A percentile compares a stretch with the other conserved stretches of the same genome.
phyloP scores from a whole-genome alignment of 345 rosid species.

The Stellera chamaejasme region DNA sequence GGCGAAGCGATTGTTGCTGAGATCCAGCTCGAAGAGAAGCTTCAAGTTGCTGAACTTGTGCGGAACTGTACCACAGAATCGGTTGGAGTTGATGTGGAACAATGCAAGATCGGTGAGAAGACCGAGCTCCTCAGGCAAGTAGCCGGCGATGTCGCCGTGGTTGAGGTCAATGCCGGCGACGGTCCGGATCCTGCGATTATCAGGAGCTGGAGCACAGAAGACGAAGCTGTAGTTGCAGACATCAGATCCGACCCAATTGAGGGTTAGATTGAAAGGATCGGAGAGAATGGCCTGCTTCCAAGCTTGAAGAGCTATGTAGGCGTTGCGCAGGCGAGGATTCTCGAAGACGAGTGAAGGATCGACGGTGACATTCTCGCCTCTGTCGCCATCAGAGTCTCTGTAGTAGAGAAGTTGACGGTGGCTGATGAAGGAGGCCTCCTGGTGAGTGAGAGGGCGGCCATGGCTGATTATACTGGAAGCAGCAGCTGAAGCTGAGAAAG shows the following conservation, averaged over 20 bases:
- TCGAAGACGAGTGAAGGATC: slow-evolving; percentile 63
- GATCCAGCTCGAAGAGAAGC: slow-evolving; percentile 72
- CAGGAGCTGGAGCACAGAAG: slow-evolving; percentile 57
- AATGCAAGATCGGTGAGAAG: slow-evolving; percentile 70
- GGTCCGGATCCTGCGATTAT: slow-evolving; percentile 43
- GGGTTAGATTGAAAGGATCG: slow-evolving; percentile 61
- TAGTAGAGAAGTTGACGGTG: slow-evolving; percentile 89
- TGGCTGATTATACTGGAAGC: slow-evolving; percentile 11
- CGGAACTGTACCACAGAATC: slow-evolving; percentile 74
- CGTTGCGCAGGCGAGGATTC: slow-evolving; percentile 45
- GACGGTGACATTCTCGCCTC: slow-evolving; percentile 70
- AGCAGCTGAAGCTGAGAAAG: slow-evolving; percentile 20
- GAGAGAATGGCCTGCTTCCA: slow-evolving; percentile 84
- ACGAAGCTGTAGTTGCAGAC: slow-evolving; percentile 59
- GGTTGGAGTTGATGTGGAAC: slow-evolving; percentile 76
- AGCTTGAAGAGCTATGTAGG: slow-evolving; percentile 82
- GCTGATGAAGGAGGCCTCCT: slow-evolving; percentile 51
- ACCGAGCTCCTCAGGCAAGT: slow-evolving; percentile 76
- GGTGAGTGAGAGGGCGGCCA: slow-evolving; percentile 42
- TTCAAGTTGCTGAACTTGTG: slow-evolving; percentile 41
- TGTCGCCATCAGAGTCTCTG: slow-evolving; percentile 78
- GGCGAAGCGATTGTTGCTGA: slow-evolving; percentile 84
- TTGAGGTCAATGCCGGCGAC: slow-evolving; percentile 91
- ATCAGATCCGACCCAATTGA: slow-evolving; percentile 54
- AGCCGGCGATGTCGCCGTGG: slow-evolving; percentile 78